Conservation (phyloP, 768 basidiomycete genomes). For the Lanmaoa pseudosensibilis region DNA sequence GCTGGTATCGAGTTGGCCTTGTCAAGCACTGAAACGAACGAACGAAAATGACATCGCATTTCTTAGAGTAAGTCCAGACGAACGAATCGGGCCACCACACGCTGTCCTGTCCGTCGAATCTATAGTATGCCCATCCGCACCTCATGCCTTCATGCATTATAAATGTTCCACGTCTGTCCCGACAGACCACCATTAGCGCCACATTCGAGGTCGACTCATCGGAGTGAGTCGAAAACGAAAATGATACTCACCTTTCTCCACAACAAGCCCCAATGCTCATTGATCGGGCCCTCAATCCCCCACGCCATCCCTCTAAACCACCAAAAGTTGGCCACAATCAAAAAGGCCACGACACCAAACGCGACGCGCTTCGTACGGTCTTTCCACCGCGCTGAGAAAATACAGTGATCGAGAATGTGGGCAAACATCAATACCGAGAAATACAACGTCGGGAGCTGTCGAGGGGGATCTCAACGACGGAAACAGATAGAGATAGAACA, state of each 20-base stretch:
- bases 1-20: no score
- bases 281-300: constrained; percentile 88
- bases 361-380: constrained; percentile 65
- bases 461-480: background rate
- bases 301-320: constrained; percentile 91
- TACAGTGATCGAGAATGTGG: constrained; percentile 88
- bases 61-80: background rate
- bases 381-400: constrained; percentile 76
- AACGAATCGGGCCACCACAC: constrained; percentile 1
- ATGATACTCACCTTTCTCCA: constrained; percentile 64
- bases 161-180: constrained; percentile 33
- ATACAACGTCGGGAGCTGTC: constrained; percentile 91
- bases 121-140: background rate
- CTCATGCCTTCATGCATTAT: constrained; percentile 20
- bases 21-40: background rate
- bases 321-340: constrained; percentile 83
- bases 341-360: constrained; percentile 61
- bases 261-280: constrained; percentile 70
- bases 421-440: constrained; percentile 92
- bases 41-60: background rate
- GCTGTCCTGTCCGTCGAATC: background rate
- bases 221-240: no score
- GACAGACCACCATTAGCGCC: constrained; percentile 5
- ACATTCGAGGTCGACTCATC: background rate
- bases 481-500: constrained; percentile 8